Conservation (phyloP, 2,329 filamentous ascomycete genomes). For the Clonostachys chloroleuca region DNA sequence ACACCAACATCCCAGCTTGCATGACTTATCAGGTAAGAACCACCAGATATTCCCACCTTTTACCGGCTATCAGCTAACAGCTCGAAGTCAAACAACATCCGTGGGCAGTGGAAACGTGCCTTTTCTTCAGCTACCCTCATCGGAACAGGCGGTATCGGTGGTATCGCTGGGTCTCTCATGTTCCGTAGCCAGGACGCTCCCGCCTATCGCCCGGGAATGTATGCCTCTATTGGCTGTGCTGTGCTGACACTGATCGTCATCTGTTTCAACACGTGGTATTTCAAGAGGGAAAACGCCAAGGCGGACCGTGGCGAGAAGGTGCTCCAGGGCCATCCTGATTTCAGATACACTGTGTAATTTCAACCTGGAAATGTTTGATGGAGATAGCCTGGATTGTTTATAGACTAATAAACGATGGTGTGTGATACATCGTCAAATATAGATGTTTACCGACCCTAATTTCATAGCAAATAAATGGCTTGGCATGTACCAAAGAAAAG, state of each 20-base stretch:
- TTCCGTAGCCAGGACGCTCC: constrained; percentile 10
- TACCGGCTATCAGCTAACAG: too few species aligned
- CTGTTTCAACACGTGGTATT: constrained; percentile 1
- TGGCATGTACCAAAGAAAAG: too few species aligned
- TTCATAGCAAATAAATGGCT: too few species aligned
- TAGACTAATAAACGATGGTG: too few species aligned
- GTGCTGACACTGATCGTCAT: constrained; percentile 1
- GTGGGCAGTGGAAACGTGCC: constrained; percentile 14
- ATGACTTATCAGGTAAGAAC: constrained; percentile 7
- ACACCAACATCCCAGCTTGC: constrained; percentile 6
- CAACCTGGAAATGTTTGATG: too few species aligned
- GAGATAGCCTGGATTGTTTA: too few species aligned
- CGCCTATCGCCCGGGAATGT: constrained; percentile 6
- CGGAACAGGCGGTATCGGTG: constrained; percentile 11
- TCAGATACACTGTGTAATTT: constrained; percentile 4
- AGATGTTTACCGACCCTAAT: too few species aligned
- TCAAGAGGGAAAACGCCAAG: constrained; percentile 3
- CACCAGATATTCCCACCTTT: too few species aligned
- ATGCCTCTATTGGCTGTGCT: constrained; percentile 1
- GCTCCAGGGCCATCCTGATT: constrained; percentile 2
- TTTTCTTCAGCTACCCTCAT: constrained; percentile 11
- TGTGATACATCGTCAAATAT: too few species aligned
- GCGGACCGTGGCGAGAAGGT: constrained; percentile 2
- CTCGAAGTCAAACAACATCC: constrained; percentile 11
- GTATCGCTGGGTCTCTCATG: constrained; percentile 10